phyloP scores from a whole-genome alignment of 1,284 basidiomycete genomes.

The Melampsora americana region DNA sequence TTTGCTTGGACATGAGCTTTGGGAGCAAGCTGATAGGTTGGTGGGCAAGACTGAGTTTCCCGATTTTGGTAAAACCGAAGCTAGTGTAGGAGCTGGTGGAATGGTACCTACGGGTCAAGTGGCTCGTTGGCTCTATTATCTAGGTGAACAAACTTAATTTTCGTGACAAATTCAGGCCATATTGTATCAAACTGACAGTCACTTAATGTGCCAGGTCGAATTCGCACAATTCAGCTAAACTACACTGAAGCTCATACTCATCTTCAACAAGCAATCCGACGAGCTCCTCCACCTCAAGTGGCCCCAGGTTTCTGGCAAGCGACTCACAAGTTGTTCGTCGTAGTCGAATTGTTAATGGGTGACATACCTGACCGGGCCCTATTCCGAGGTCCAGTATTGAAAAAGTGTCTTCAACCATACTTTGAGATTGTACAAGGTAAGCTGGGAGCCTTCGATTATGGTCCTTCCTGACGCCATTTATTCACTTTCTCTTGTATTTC shows the following conservation, averaged over 20 bases:
- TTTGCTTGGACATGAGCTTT: conserved; percentile 85
- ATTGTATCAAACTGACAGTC: neutral
- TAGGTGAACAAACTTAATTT: conserved; percentile 57
- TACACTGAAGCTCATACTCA: conserved; percentile 89
- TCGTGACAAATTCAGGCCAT: neutral
- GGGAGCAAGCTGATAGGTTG: conserved; percentile 95
- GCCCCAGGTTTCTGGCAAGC: conserved; percentile 96
- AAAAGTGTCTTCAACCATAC: conserved; percentile 83
- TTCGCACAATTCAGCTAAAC: conserved; percentile 90
- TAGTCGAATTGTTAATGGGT: conserved; percentile 95
- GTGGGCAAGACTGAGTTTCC: conserved; percentile 91
- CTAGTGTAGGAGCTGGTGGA: conserved; percentile 61
- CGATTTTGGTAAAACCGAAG: conserved; percentile 50
- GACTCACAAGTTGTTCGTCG: conserved; percentile 82
- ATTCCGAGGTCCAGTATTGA: conserved; percentile 87
- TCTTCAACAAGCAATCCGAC: conserved; percentile 88
- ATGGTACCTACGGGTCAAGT: conserved; percentile 69
- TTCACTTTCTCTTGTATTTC: neutral
- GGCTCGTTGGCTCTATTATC: conserved; percentile 91
- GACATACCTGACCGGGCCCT: conserved; percentile 90
- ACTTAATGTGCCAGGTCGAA: conserved; percentile 62
- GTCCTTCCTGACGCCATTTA: neutral
- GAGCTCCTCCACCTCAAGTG: conserved; percentile 77
- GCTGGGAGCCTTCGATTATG: conserved; percentile 45
- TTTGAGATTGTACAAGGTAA: conserved; percentile 92